Evolutionary conservation across 495 filamentous ascomycete species (phyloP), one percentile per base, ranked within the genome.

Genomic region (Penicillium canariense): DNA sequence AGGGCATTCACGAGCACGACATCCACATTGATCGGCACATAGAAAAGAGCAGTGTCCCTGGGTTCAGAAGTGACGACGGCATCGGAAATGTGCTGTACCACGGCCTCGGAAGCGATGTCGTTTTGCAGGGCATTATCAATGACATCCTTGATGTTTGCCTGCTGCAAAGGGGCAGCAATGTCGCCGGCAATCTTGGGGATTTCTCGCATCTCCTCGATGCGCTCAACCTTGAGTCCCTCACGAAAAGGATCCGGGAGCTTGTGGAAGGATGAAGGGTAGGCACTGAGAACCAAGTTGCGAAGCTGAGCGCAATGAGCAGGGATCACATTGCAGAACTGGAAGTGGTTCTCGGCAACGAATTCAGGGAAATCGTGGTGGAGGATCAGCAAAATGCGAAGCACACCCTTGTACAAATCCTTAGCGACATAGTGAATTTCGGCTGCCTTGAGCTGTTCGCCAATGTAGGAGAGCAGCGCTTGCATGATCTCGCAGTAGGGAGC

Each of bases 331-430:
- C 88, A 91, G 39, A 99, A 83, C 52, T 86, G 83, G 57, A 87
- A 85, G 59, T 96, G 88, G 65, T 94, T 88, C 59, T 93, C 88
- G 25, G 87, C 86, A 36, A 97, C 77, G 68, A 96, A 97, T 50
- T 96, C 91, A 0, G 91, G 89, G 70, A 89, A 97, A 66, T 99
- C 94, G 58, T 97, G 94, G 52, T 95, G 87, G 43, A 99, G 76
- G 31, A 97, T 81, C 17, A 94, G 73, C 55, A 97, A 70, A 50
- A 96, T 81, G 59, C 94, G 88, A 23, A 96, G 77, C 7, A 88
- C 82, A 2, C 86, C 90, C 59, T 89, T 85, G 68, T 97, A 97
- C 40, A 94, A 80, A 44, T 90, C 87, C 69, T 89, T 93, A 26
- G 85, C 82, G 30, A 89, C 76, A 30, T 82, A 75, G 2, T 86